Evolutionary conservation across 148 eudicot species (phyloP), one percentile per base, ranked within the genome.

Genomic region (Bassia scoparia): DNA sequence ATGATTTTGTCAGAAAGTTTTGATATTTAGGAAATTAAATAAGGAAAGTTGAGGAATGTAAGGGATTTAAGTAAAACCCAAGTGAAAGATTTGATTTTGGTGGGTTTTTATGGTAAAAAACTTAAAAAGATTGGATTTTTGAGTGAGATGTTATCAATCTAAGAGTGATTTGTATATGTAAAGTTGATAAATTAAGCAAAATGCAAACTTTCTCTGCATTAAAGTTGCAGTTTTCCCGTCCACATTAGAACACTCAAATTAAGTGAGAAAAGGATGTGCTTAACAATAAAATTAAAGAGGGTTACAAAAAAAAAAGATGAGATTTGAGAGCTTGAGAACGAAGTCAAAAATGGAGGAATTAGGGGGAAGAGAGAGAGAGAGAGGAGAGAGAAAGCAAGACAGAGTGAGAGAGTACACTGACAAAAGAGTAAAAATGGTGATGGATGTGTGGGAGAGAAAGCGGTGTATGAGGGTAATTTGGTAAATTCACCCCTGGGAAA

Each of bases 381-480:
- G 24, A 21, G 74, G 35, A 30, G 77, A 76, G 26, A 52, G 72
- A 65, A 43, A 43, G n/a, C 48, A 7, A 52, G 76, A 72, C 26
- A 61, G 56, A 58, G 62, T 65, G 74, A 31, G 38, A 70, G 27
- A 56, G 75, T 59, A 64, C 74, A 67, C 76, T 72, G 87, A 84
- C 80, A 78, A 26, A 75, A 74, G 50, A 73, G 62, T 67, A 74
- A 74, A 62, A 78, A 63, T 61, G 82, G 72, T 55, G 78, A 55
- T 26, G 44, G 59, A 8, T 13, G 59, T 20, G 69, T 13, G 71
- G 30, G 80, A 69, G 37, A 26, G 68, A 75, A 62, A 72, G 77
- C 71, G 68, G 78, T 69, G 38, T 31, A 46, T 31, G 54, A 24
- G 68, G 49, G 27, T 65, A 65, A 23, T 26, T 58, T 26, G 4